These are phyloP conservation scores for Pseudogymnoascus sp. DNA, from an alignment of 2,329 filamentous ascomycete species.

Conservation along the genomic window DNA sequence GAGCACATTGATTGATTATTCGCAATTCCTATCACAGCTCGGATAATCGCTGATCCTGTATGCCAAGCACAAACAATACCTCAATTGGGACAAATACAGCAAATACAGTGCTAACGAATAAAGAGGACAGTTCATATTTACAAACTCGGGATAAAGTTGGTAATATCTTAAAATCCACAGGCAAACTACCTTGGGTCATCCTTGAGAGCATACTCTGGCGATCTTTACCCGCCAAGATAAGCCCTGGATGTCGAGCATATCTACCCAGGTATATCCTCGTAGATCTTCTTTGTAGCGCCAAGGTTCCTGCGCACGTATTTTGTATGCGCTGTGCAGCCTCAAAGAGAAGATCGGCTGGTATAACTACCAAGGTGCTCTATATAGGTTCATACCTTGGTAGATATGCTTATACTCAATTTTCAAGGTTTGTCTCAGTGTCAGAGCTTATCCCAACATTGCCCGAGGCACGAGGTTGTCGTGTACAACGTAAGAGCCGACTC, in stretches of 20 bases:
- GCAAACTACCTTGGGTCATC: neutral
- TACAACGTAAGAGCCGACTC: neutral
- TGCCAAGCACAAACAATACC: neutral
- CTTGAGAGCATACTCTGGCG: neutral
- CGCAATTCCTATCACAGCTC: neutral
- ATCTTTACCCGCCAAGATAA: neutral
- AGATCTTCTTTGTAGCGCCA: neutral
- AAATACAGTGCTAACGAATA: neutral
- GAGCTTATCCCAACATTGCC: neutral
- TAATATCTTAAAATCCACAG: neutral
- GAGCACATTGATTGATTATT: constrained; percentile 5
- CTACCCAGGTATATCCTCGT: neutral
- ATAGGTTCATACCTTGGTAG: neutral
- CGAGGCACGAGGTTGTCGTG: neutral
- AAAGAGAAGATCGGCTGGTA: neutral
- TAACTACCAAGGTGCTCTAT: neutral
- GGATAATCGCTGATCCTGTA: neutral
- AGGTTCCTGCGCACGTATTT: neutral
- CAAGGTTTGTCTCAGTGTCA: neutral
- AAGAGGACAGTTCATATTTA: neutral
- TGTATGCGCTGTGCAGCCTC: neutral
- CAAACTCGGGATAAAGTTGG: neutral
- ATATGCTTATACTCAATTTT: neutral
- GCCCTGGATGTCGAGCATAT: neutral
- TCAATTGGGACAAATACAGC: neutral